Evolutionary conservation across 768 basidiomycete species (phyloP).

Genomic region (Podaxis sp.): DNA sequence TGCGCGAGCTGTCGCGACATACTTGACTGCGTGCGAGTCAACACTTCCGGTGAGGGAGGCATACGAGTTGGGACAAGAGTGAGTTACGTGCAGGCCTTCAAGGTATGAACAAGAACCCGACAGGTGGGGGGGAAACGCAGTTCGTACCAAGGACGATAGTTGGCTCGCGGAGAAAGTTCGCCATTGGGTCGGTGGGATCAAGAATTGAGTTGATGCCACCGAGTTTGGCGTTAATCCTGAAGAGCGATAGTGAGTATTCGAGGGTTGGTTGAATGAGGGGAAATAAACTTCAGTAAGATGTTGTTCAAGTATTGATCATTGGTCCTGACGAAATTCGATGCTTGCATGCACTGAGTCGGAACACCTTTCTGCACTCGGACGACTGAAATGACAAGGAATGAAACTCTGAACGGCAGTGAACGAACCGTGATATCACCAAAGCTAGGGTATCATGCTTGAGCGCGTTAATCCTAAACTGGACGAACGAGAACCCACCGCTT

Average conservation of each 20-base stretch:
- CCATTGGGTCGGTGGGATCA: slow-evolving; percentile 41
- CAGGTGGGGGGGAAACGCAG: not conserved
- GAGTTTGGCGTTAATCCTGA: slow-evolving; percentile 80
- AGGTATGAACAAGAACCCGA: not conserved
- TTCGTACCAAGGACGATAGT: slow-evolving; percentile 43
- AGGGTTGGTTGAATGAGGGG: not conserved
- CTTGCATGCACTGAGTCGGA: slow-evolving; percentile 77
- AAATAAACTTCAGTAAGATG: slow-evolving; percentile 70
- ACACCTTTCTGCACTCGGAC: slow-evolving; percentile 57
- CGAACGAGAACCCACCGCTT: slow-evolving; percentile 61
- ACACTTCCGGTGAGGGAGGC: slow-evolving; percentile 79
- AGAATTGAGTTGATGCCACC: slow-evolving; percentile 81
- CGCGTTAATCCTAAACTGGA: not conserved
- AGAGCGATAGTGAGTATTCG: not conserved
- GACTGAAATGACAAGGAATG: not conserved
- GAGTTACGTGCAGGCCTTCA: slow-evolving; percentile 33
- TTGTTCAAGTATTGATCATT: slow-evolving; percentile 82
- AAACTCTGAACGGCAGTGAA: slow-evolving; percentile 10
- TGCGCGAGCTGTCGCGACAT: slow-evolving; percentile 57
- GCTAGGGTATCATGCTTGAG: slow-evolving; percentile 29
- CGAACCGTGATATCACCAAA: slow-evolving; percentile 54
- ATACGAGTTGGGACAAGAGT: not conserved
- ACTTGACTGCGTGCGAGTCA: slow-evolving; percentile 74
- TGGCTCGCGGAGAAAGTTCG: slow-evolving; percentile 66
- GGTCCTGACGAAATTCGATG: slow-evolving; percentile 56